Evolutionary conservation across 2,329 filamentous ascomycete species (phyloP).

Genomic region (Passalora sequoiae): DNA sequence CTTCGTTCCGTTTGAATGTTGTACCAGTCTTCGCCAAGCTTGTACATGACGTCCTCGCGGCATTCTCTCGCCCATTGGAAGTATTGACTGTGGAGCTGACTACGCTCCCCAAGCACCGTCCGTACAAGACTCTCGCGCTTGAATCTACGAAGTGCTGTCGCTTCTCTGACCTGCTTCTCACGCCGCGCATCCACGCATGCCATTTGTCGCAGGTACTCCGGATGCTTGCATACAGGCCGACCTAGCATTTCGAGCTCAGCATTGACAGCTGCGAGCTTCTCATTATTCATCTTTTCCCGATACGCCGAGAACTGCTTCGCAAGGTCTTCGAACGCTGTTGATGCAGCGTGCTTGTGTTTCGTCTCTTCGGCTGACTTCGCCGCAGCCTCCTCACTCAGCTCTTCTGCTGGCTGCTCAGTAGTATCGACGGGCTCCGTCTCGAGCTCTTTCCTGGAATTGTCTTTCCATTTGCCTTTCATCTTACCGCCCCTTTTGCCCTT

Average conservation of each 20-base stretch:
- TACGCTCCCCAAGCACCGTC: slow-evolving; percentile 72
- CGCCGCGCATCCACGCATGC: slow-evolving; percentile 77
- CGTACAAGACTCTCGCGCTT: slow-evolving; percentile 67
- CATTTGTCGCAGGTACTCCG: slow-evolving; percentile 86
- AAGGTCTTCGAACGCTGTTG: slow-evolving; percentile 56
- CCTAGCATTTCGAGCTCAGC: slow-evolving; percentile 58
- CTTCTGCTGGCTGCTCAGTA: slow-evolving; percentile 16
- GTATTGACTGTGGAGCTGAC: slow-evolving; percentile 84
- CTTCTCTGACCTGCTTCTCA: slow-evolving; percentile 72
- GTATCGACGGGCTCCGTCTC: slow-evolving; percentile 13
- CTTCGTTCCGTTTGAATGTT: slow-evolving; percentile 85
- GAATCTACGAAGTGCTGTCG: slow-evolving; percentile 67
- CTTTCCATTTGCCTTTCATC: slow-evolving; percentile 22
- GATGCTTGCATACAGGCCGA: slow-evolving; percentile 64
- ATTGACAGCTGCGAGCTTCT: slow-evolving; percentile 77
- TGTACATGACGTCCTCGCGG: slow-evolving; percentile 72
- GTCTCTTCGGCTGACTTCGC: slow-evolving; percentile 51
- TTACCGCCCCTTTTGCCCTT: slow-evolving; percentile 39
- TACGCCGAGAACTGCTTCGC: slow-evolving; percentile 86
- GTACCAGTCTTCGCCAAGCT: slow-evolving; percentile 84
- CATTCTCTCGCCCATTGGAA: slow-evolving; percentile 80
- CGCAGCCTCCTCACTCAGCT: slow-evolving; percentile 28
- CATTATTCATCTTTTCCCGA: slow-evolving; percentile 81
- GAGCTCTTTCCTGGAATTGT: slow-evolving; percentile 29
- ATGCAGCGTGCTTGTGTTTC: slow-evolving; percentile 35